Evolutionary conservation across 805 yeast species (phyloP).

Genomic region (Phaffomyces thermotolerans): DNA sequence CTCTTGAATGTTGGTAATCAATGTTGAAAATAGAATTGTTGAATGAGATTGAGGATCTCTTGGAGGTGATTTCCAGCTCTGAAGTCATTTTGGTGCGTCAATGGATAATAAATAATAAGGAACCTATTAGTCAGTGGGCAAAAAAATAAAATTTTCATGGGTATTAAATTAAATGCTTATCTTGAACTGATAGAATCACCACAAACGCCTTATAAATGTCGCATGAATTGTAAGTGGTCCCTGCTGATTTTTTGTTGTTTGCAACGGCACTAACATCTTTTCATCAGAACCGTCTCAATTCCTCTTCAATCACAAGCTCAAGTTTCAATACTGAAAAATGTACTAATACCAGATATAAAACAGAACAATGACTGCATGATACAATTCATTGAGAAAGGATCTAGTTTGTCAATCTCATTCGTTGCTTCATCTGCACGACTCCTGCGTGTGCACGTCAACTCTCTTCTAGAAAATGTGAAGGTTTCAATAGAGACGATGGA

Average conservation of each 20-base stretch:
- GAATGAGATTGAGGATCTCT: not conserved
- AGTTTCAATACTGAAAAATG: slow-evolving; percentile 50
- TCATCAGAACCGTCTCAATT: slow-evolving; percentile 36
- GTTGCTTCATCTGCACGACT: slow-evolving; percentile 64
- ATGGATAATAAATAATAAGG: too few species aligned
- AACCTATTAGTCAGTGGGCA: too few species aligned
- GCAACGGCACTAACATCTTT: not conserved
- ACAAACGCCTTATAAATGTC: not conserved
- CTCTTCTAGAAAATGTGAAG: slow-evolving; percentile 67
- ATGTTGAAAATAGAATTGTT: not conserved
- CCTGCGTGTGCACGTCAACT: slow-evolving; percentile 78
- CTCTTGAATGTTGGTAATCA: not conserved
- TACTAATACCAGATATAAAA: slow-evolving; percentile 32
- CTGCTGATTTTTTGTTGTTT: not conserved
- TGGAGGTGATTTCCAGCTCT: not conserved
- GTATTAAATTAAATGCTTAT: too few species aligned
- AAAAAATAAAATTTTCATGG: too few species aligned
- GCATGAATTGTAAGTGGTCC: not conserved
- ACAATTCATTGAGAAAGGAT: slow-evolving; percentile 30
- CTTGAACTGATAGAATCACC: too few species aligned
- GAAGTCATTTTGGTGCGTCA: too few species aligned
- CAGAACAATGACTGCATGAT: slow-evolving; percentile 57
- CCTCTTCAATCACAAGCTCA: slow-evolving; percentile 58
- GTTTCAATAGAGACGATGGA: slow-evolving; percentile 78
- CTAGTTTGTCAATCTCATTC: slow-evolving; percentile 39